A percentile compares a stretch with the other conserved stretches of the same genome.
Conservation (phyloP, 495 filamentous ascomycete genomes). For the Podospora pseudoanserina region DNA sequence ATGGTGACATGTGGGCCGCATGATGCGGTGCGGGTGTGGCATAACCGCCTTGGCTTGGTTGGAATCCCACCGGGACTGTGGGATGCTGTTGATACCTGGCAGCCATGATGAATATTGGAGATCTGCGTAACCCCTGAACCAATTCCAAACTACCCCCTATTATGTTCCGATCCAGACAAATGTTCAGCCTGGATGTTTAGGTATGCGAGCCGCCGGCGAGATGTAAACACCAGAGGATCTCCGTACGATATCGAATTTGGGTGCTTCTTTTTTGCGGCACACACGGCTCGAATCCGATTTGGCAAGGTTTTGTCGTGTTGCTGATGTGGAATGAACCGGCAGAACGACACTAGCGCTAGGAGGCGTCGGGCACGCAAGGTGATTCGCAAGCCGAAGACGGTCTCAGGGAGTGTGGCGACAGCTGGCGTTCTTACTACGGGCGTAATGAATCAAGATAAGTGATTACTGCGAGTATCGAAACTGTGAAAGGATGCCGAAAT, state of each 20-base stretch:
- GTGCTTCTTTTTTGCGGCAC: background rate
- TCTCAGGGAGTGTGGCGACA: background rate
- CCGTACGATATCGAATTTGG: background rate
- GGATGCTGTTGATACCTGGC: background rate
- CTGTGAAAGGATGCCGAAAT: background rate
- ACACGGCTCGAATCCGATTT: background rate
- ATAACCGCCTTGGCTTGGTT: conserved; percentile 2
- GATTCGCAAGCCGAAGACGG: background rate
- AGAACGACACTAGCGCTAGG: background rate
- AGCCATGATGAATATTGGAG: background rate
- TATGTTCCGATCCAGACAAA: background rate
- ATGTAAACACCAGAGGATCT: background rate
- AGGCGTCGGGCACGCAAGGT: background rate
- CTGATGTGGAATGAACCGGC: background rate
- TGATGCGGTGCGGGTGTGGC: background rate
- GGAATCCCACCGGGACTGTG: background rate
- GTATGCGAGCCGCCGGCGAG: background rate
- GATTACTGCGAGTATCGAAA: background rate
- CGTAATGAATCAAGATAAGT: background rate
- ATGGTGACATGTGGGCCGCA: conserved; percentile 9
- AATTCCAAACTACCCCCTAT: background rate
- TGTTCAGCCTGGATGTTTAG: background rate
- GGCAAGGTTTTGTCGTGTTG: background rate
- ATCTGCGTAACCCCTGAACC: background rate
- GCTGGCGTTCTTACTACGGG: background rate